phyloP scores from a whole-genome alignment of 768 basidiomycete species.

The Kockovaella imperatae region DNA sequence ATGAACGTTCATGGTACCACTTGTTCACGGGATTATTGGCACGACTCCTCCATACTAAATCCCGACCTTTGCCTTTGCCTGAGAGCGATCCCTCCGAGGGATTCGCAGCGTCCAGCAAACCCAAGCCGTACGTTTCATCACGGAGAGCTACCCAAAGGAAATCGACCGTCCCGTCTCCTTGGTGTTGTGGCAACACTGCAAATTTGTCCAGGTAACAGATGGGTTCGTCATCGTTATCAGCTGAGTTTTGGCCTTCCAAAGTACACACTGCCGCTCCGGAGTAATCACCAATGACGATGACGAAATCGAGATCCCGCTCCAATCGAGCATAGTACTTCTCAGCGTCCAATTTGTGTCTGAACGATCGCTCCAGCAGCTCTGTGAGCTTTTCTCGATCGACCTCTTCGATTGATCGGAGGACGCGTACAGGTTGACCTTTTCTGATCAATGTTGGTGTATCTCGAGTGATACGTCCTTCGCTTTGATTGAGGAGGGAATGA shows the following conservation, averaged over 20 bases:
- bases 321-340: conserved; percentile 72
- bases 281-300: conserved; percentile 91
- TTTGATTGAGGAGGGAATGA: conserved; percentile 76
- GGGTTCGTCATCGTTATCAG: conserved; percentile 1
- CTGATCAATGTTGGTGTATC: conserved; percentile 91
- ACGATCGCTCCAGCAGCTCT: conserved; percentile 77
- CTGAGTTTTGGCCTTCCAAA: conserved; percentile 44
- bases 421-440: conserved; percentile 75
- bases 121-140: conserved; percentile 95
- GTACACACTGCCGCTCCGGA: conserved; percentile 92
- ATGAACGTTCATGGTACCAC: conserved; percentile 97
- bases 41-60: conserved; percentile 91
- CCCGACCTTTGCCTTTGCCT: conserved; percentile 80
- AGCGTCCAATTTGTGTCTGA: conserved; percentile 63
- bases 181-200: conserved; percentile 85
- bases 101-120: conserved; percentile 85
- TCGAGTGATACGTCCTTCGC: conserved; percentile 54
- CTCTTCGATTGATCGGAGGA: conserved; percentile 59
- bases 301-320: conserved; percentile 71
- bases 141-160: conserved; percentile 98
- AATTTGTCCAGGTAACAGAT: conserved; percentile 96
- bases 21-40: conserved; percentile 94
- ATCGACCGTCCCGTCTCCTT: conserved; percentile 98
- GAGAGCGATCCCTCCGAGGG: conserved; percentile 81
- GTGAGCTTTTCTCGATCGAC: conserved; percentile 71